These are phyloP conservation scores for Poa annua DNA, from an alignment of 176 grass and related monocot species.

Conservation along the genomic window DNA sequence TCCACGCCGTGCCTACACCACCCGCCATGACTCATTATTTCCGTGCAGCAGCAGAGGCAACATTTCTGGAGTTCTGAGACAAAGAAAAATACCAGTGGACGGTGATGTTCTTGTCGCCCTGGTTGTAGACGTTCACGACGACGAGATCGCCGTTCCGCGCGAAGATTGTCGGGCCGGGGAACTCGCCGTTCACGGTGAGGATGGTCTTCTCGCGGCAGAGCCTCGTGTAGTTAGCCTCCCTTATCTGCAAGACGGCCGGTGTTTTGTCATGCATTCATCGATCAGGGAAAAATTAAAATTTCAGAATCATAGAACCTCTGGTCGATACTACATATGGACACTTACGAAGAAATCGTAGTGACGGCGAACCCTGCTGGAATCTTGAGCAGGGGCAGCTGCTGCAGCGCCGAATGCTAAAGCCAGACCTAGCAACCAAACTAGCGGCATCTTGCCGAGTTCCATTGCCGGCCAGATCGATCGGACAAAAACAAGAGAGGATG, in stretches of 20 bases:
- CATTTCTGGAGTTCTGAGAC: not conserved
- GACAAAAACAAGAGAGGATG: not conserved
- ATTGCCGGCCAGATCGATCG: slow-evolving; percentile 20
- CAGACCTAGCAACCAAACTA: slow-evolving; percentile 39
- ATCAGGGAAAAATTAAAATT: too few species aligned
- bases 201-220: slow-evolving; percentile 68
- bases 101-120: slow-evolving; percentile 65
- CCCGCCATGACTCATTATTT: not conserved
- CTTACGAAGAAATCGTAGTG: slow-evolving; percentile 56
- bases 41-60: not conserved
- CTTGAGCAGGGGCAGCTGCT: slow-evolving; percentile 23
- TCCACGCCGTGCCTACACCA: slow-evolving; percentile 62
- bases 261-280: not conserved
- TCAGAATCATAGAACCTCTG: not conserved
- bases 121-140: slow-evolving; percentile 70
- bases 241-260: slow-evolving; percentile 41
- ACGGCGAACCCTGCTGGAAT: slow-evolving; percentile 17
- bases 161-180: slow-evolving; percentile 70
- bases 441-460: slow-evolving; percentile 2
- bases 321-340: not conserved
- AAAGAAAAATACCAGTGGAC: slow-evolving; percentile 55
- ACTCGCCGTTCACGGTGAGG: slow-evolving; percentile 70
- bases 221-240: slow-evolving; percentile 55
- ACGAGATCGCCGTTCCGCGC: slow-evolving; percentile 53
- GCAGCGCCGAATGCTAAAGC: slow-evolving; percentile 23